Evolutionary conservation across 352 stramenopile genomes (phyloP), one percentile per base, ranked within the genome.

Genomic region (Peronospora belbahrii): DNA sequence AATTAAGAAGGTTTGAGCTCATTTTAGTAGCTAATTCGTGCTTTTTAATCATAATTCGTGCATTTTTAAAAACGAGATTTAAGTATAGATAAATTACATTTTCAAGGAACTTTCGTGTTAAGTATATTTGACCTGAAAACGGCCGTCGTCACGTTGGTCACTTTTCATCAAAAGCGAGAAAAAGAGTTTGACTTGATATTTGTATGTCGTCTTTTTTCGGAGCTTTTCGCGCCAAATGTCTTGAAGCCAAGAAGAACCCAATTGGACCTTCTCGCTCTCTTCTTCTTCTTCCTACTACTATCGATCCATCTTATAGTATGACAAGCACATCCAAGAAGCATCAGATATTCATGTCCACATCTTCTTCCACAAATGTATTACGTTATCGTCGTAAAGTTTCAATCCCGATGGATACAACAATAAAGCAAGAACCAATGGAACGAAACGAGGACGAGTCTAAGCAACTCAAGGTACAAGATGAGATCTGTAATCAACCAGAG

Each of bases 381-480:
- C 66, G 68, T 35, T 83, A 85, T 28, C 68, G 71, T 25, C 74
- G 63, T 40, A 85, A 85, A 34, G 59, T 65, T 44, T 54, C 53
- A 24, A 37, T 48, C 20, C 17, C 32, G 22, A 9, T 17, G 6
- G 43, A 55, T 42, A 68, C 80, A 75, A 38, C 56, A 68, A 41
- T 30, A 23, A 44, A 70, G 35, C 46, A 56, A 38, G 41, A 41
- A 27, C 35, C 33, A 38, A 30, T 11, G 36, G 31, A 39, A 33
- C 17, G 30, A 15, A 48, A 56, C 20, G 17, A 52, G 19, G 13
- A 43, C 3, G 28, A 44, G 17, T 35, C 19, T 3, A 42, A 56
- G 33, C 34, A 38, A 36, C 36, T 34, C 14, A 58, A 66, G 28
- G 28, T 43, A 36, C 49, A 52, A 1, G 22, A 20, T 23, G 22